Conservation (phyloP, 2,329 filamentous ascomycete species). For the Ascomycota sp. region DNA sequence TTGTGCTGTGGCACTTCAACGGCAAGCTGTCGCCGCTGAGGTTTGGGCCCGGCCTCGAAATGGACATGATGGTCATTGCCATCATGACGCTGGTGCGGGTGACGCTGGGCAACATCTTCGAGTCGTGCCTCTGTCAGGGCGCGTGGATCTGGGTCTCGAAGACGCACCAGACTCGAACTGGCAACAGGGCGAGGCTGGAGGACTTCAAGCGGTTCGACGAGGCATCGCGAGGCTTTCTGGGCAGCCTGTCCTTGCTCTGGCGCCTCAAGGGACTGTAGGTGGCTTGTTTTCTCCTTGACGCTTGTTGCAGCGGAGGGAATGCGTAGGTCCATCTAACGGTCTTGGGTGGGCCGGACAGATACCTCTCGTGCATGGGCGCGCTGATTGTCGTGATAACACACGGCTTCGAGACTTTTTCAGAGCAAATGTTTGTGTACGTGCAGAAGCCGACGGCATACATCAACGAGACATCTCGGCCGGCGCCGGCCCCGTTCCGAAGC, state of each 20-base stretch:
- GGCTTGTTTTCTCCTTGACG: background rate
- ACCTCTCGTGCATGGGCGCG: constrained; percentile 18
- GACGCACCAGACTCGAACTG: constrained; percentile 11
- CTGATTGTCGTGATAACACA: constrained; percentile 14
- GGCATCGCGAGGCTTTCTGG: constrained; percentile 15
- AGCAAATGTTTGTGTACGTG: constrained; percentile 16
- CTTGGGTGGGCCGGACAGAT: constrained; percentile 5
- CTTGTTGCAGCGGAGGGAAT: too few relatives aligned
- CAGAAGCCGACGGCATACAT: constrained; percentile 7
- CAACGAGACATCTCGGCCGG: constrained; percentile 4
- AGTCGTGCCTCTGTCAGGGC: constrained; percentile 15
- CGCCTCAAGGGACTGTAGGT: constrained; percentile 14
- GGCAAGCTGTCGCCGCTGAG: constrained; percentile 11
- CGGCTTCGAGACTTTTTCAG: constrained; percentile 18
- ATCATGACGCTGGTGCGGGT: constrained; percentile 16
- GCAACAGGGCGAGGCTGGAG: constrained; percentile 12
- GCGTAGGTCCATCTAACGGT: background rate
- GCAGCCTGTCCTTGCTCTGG: constrained; percentile 15
- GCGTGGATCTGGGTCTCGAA: constrained; percentile 20
- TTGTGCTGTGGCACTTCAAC: constrained; percentile 12
- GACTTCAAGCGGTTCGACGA: constrained; percentile 20
- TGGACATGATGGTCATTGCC: constrained; percentile 16
- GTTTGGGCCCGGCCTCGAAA: constrained; percentile 9
- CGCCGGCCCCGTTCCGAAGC: constrained; percentile 11
- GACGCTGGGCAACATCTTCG: constrained; percentile 14